These are phyloP conservation scores for Pyropia haitanensis DNA, from an alignment of 23 red algal species.

Conservation along the genomic window DNA sequence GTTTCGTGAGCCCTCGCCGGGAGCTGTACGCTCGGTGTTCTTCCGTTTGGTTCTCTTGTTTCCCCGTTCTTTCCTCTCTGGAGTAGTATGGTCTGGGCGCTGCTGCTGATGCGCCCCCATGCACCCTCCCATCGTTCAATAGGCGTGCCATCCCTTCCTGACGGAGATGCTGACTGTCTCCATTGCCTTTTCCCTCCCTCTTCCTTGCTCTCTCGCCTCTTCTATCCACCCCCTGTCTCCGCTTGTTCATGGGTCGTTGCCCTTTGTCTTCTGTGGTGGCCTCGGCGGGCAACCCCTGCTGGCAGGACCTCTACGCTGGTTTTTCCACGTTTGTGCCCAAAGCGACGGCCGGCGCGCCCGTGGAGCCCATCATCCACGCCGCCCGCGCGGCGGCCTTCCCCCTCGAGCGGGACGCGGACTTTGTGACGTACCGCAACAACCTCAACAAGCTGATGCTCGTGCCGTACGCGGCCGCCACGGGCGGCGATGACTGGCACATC, in stretches of 20 bases:
- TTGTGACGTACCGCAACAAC: constrained; percentile 84
- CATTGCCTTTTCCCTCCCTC: too few species aligned
- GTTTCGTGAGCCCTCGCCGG: constrained; percentile 17
- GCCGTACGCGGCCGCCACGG: constrained; percentile 21
- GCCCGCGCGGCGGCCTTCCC: constrained; percentile 1
- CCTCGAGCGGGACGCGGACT: constrained; percentile 25
- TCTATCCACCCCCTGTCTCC: too few species aligned
- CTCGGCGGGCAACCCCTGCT: background rate
- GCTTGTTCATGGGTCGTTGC: too few species aligned
- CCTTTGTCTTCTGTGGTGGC: too few species aligned
- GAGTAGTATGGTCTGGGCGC: too few species aligned
- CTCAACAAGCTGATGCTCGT: constrained; percentile 77
- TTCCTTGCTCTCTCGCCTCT: too few species aligned
- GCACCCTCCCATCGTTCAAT: too few species aligned
- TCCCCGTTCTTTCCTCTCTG: too few species aligned
- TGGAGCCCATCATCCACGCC: constrained; percentile 42
- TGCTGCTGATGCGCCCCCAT: too few species aligned
- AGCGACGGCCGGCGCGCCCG: constrained; percentile 4
- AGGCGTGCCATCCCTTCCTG: too few species aligned
- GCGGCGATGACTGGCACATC: constrained; percentile 54
- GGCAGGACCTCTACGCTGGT: constrained; percentile 17
- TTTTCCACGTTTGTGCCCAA: constrained; percentile 44
- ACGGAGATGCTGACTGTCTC: too few species aligned
- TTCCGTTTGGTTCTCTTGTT: too few species aligned
- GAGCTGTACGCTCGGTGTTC: background rate